Evolutionary conservation across 192 early-diverging fungal genomes (phyloP), one percentile per base, ranked within the genome.

Genomic region (Linnemannia zychae): DNA sequence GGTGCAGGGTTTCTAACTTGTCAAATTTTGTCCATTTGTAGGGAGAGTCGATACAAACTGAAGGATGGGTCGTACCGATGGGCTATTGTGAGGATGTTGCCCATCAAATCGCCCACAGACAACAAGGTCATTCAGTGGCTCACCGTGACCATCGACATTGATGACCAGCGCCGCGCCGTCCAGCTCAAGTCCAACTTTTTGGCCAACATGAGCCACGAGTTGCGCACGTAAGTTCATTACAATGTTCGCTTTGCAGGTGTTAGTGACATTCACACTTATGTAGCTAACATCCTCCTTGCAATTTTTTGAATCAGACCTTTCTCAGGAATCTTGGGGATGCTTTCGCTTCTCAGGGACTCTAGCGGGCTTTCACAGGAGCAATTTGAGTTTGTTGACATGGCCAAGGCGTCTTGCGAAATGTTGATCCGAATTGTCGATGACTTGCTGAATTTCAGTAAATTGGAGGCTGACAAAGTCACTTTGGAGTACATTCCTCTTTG

Each of bases 141-240:
- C 0, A 85, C 83, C 0, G 83, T 85, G 17, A 85, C 83, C 4
- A 85, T 85, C 38, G 83, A 85, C 38, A 85, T 85, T 60, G 83
- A 85, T 40, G 83, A 85, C 24, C 83, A 85, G 33, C 72, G 83
- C n/a, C 80, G 79, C 4, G 90, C 90, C 7, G 88, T 88, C 12
- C 87, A 88, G 52, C 80, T 89, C 20, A 90, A 90, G 36, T 85
- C 90, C 17, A 87, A 90, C 87, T 95, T 96, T 74, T 85, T 96
- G 47, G 94, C 95, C 31, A 95, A 92, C 70, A 94, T 95, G 91
- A 93, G 92, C 28, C 95, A 96, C 78, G 95, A 96, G 78, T 87
- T 94, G 67, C 93, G 95, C 38, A 96, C 95, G 74, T 81, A 71
- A 52, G 79, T 75, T 15, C 9, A 46, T 0, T n/a, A n/a, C n/a